A percentile compares a stretch with the other conserved stretches of the same genome.
These are phyloP conservation scores for Fragaria nilgerrensis DNA, from an alignment of 306 rosid species.

Conservation along the genomic window DNA sequence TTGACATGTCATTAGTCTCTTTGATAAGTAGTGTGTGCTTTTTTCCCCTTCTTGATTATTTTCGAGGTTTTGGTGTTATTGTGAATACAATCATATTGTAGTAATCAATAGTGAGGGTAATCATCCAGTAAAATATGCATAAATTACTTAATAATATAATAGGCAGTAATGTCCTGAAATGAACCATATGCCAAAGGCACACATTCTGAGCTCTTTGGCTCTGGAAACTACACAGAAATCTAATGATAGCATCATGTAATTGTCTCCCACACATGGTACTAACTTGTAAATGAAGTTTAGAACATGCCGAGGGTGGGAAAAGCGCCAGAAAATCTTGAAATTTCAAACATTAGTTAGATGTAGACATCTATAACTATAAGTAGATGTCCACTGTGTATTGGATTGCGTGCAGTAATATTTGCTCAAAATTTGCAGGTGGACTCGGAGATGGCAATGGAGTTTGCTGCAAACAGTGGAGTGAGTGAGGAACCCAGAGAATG, in stretches of 20 bases:
- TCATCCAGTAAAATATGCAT: not conserved
- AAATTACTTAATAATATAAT: not conserved
- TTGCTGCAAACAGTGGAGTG: constrained; percentile 89
- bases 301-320: not conserved
- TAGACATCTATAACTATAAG: not conserved
- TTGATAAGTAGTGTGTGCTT: not conserved
- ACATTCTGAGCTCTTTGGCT: not conserved
- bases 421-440: constrained; percentile 61
- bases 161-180: not conserved
- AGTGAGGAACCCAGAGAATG: constrained; percentile 86
- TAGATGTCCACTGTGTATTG: not conserved
- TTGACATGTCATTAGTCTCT: not conserved
- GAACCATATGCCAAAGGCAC: not conserved
- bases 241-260: not conserved
- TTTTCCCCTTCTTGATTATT: constrained; percentile 2
- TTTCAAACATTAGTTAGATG: not conserved
- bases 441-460: constrained; percentile 94
- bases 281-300: not conserved
- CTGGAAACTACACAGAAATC: not conserved
- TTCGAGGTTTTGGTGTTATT: not conserved
- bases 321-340: not conserved
- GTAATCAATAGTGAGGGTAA: not conserved
- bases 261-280: not conserved
- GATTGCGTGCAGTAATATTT: not conserved
- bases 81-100: not conserved